Evolutionary conservation across 75 land plant genomes (phyloP).

Genomic region (Sequoia sempervirens): DNA sequence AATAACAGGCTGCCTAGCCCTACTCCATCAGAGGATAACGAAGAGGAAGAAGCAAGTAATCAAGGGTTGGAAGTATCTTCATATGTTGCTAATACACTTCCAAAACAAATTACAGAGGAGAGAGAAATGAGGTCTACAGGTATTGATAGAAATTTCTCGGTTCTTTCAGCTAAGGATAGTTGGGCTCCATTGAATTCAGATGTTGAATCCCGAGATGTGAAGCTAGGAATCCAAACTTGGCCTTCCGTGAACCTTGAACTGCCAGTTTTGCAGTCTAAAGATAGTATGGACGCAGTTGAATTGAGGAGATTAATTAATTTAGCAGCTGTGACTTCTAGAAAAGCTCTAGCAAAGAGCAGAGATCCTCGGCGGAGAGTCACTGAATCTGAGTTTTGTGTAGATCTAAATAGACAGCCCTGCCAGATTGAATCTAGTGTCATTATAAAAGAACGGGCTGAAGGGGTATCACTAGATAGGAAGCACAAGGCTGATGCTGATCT

Average conservation of each 20-base stretch:
- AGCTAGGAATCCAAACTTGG: background rate
- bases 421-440: constrained; percentile 4
- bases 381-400: constrained; percentile 10
- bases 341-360: constrained; percentile 21
- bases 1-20: constrained; percentile 52
- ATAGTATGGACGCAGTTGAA: background rate
- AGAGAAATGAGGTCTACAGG: background rate
- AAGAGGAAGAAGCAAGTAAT: constrained; percentile 31
- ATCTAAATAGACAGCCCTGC: constrained; percentile 3
- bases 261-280: constrained; percentile 4
- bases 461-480: constrained; percentile 21
- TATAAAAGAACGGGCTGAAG: constrained; percentile 15
- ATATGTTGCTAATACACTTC: background rate
- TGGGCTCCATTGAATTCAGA: background rate
- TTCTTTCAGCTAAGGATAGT: background rate
- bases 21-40: constrained; percentile 63
- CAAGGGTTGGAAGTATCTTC: constrained; percentile 46
- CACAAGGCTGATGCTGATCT: constrained; percentile 29
- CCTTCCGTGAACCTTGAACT: background rate
- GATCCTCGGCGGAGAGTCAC: constrained; percentile 31
- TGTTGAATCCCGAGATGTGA: background rate
- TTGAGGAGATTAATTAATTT: background rate
- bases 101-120: background rate
- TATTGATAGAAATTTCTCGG: background rate
- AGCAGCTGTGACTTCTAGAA: background rate